phyloP scores from a whole-genome alignment of 2,329 filamentous ascomycete genomes.

The Penicillium janthinellum region DNA sequence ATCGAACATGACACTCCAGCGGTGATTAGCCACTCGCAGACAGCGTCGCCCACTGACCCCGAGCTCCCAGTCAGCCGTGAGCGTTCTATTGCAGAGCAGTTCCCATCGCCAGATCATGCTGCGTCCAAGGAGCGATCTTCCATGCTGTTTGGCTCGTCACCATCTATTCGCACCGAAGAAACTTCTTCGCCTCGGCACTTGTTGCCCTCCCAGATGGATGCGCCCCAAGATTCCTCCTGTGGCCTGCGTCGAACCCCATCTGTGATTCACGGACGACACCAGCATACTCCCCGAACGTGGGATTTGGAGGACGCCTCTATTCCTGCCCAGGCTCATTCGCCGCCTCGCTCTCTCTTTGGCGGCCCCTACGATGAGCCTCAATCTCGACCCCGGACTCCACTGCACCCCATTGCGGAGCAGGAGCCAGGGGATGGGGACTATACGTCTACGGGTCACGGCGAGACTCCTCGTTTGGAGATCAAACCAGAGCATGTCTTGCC shows the following conservation, averaged over 20 bases:
- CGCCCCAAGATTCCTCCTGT: slow-evolving; percentile 25
- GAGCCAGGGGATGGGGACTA: slow-evolving; percentile 42
- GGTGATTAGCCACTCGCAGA: slow-evolving; percentile 1
- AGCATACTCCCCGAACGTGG: slow-evolving; percentile 32
- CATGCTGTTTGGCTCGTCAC: slow-evolving; percentile 48
- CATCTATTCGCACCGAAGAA: slow-evolving; percentile 15
- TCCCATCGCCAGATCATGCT: slow-evolving; percentile 15
- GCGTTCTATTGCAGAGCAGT: slow-evolving; percentile 32
- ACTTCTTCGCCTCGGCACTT: slow-evolving; percentile 15
- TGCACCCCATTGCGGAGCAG: slow-evolving; percentile 57
- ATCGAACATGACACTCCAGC: slow-evolving; percentile 9
- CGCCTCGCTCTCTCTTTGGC: slow-evolving; percentile 39
- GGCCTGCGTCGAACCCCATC: slow-evolving; percentile 40
- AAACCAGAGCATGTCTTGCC: slow-evolving; percentile 44
- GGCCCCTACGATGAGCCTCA: slow-evolving; percentile 32
- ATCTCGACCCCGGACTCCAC: slow-evolving; percentile 45
- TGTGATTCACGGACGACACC: slow-evolving; percentile 39
- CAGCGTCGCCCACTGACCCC: slow-evolving; percentile 13
- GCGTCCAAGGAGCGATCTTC: slow-evolving; percentile 49
- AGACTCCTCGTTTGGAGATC: slow-evolving; percentile 41
- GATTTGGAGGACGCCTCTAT: slow-evolving; percentile 30
- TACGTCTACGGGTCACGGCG: slow-evolving; percentile 40
- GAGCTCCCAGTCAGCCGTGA: slow-evolving; percentile 13
- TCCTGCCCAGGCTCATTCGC: slow-evolving; percentile 25
- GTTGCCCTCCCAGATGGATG: slow-evolving; percentile 21